These are phyloP conservation scores for Zymoseptoria pseudotritici DNA, from an alignment of 2,329 filamentous ascomycete genomes.

Conservation along the genomic window DNA sequence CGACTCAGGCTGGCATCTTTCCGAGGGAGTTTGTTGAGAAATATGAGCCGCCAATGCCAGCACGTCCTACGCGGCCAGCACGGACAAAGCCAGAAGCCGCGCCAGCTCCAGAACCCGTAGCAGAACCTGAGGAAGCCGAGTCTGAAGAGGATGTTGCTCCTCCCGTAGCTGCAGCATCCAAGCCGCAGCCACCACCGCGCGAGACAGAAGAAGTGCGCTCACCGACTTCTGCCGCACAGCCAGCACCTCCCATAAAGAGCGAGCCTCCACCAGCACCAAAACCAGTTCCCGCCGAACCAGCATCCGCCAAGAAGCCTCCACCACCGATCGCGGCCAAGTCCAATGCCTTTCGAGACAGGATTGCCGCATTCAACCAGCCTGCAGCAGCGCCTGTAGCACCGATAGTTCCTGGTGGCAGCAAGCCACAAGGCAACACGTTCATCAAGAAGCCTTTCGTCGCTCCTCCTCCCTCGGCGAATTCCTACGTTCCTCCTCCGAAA, in stretches of 20 bases:
- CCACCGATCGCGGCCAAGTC: slow-evolving; percentile 62
- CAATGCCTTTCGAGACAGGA: slow-evolving; percentile 86
- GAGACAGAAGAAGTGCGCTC: slow-evolving; percentile 21
- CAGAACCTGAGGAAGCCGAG: slow-evolving; percentile 9
- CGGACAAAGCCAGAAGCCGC: slow-evolving; percentile 49
- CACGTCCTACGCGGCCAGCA: slow-evolving; percentile 65
- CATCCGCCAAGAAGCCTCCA: slow-evolving; percentile 49
- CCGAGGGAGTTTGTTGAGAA: slow-evolving; percentile 96
- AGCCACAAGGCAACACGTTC: slow-evolving; percentile 57
- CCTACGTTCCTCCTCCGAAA: slow-evolving; percentile 76
- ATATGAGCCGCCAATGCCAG: slow-evolving; percentile 84
- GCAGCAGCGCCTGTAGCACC: slow-evolving; percentile 80
- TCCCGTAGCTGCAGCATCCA: slow-evolving; percentile 27
- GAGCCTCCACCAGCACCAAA: slow-evolving; percentile 28
- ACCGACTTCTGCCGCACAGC: slow-evolving; percentile 16
- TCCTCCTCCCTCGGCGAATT: slow-evolving; percentile 84
- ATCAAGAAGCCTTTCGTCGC: slow-evolving; percentile 97
- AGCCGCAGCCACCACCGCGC: slow-evolving; percentile 31
- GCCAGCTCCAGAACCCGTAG: slow-evolving; percentile 27
- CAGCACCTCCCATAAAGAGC: slow-evolving; percentile 9
- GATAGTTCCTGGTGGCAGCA: slow-evolving; percentile 66
- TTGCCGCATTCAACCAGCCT: slow-evolving; percentile 92
- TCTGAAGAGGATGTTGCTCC: slow-evolving; percentile 22
- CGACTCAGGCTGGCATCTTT: slow-evolving; percentile 77
- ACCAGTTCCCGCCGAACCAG: slow-evolving; percentile 32